A percentile compares a stretch with the other conserved stretches of the same genome.
phyloP scores from a whole-genome alignment of 352 stramenopile genomes.

The Phytophthora uliginosa region DNA sequence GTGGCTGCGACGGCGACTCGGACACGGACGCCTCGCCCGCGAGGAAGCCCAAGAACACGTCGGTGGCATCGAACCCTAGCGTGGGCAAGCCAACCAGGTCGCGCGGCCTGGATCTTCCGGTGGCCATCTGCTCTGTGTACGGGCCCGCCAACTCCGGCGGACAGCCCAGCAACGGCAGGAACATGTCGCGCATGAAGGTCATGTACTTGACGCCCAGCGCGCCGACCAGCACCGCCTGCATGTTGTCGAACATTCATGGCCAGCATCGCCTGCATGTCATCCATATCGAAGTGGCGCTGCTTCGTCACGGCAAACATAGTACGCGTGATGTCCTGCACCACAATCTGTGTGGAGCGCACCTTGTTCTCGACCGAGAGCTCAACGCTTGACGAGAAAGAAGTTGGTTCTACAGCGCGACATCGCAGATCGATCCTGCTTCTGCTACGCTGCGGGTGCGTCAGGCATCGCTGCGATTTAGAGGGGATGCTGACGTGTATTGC shows the following conservation, averaged over 20 bases:
- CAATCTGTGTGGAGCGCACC: conserved; percentile 64
- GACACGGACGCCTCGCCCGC: too few species aligned
- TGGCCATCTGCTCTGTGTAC: conserved; percentile 73
- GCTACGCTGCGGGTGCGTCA: too few species aligned
- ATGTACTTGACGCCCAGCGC: conserved; percentile 72
- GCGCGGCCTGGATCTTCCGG: conserved; percentile 60
- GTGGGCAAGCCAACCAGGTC: too few species aligned
- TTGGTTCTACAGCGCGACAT: too few species aligned
- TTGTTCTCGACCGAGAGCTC: conserved; percentile 44
- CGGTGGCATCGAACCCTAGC: too few species aligned
- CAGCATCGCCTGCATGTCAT: conserved; percentile 72
- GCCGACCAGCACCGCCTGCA: conserved; percentile 72
- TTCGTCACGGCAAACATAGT: conserved; percentile 80
- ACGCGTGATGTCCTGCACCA: conserved; percentile 75
- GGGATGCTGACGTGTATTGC: too few species aligned
- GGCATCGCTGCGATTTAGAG: too few species aligned
- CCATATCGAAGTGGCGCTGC: conserved; percentile 73
- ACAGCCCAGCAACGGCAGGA: conserved; percentile 69
- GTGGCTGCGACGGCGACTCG: too few species aligned
- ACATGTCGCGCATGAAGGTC: conserved; percentile 68
- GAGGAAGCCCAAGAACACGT: too few species aligned
- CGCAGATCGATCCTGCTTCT: too few species aligned
- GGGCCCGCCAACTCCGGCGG: conserved; percentile 59
- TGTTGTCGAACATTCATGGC: conserved; percentile 81
- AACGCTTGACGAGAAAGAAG: too few species aligned